Conservation (phyloP, 345 rosid species). For the Brassica incana region DNA sequence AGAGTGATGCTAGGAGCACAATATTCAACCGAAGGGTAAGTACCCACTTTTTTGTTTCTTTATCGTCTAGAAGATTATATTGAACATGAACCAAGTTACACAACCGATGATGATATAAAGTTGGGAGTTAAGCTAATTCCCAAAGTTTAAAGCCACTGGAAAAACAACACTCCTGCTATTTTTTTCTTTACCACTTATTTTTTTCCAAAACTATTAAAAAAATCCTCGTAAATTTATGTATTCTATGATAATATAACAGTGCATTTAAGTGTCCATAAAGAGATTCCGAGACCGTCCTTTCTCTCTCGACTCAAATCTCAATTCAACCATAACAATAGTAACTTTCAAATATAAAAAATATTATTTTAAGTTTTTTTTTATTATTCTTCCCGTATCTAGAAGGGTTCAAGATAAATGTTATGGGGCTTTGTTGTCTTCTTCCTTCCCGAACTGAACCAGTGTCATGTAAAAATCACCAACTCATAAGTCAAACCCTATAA, state of each 20-base stretch:
- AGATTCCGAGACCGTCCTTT: conserved; percentile 25
- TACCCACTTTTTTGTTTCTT: conserved; percentile 1
- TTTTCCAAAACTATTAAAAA: too few species aligned
- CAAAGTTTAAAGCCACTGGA: background rate
- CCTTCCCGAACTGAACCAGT: conserved; percentile 7
- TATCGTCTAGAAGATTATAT: too few species aligned
- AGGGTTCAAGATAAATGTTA: conserved; percentile 15
- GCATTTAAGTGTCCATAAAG: conserved; percentile 14
- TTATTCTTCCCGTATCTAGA: background rate
- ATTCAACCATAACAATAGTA: conserved; percentile 23
- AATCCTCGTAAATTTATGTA: conserved; percentile 9
- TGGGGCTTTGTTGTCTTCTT: conserved; percentile 22
- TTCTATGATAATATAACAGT: conserved; percentile 18
- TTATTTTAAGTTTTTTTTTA: background rate
- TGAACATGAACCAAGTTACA: background rate
- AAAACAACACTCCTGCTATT: background rate
- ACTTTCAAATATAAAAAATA: background rate
- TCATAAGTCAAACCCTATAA: conserved; percentile 1
- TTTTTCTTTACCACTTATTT: background rate
- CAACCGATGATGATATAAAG: background rate
- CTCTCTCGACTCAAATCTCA: conserved; percentile 29
- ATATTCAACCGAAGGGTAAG: conserved; percentile 11
- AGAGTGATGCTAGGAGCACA: conserved; percentile 21
- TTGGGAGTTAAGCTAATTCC: background rate
- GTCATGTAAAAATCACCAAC: conserved; percentile 23